Base-by-base conservation (phyloP, 2,329 filamentous ascomycete species). In the Talaromyces amestolkiae region DNA sequence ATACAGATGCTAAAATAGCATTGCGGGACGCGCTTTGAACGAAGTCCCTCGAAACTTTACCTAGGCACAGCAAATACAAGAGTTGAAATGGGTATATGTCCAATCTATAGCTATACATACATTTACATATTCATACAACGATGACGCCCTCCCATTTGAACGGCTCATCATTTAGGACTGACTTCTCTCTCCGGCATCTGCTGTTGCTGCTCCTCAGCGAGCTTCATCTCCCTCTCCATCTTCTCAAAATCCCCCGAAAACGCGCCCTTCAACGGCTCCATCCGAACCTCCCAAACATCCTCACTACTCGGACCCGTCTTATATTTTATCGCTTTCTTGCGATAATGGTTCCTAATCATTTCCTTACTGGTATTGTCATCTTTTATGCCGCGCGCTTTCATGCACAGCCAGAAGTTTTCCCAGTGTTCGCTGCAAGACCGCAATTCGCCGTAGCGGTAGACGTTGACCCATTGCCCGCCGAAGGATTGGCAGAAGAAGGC, bases 371-470 rank as follows among this genome's bases (percentile, higher is more conserved):
- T 80, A 51, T 83, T 79, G 27, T 86, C 84, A 0, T 83, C 77
- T 0, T 33, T 56, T 9, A 43, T 45, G 73, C 85, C 84, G 72
- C 90, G 88, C 43, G 88, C 89, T 69, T 91, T 89, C 93, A 98
- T 97, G 83, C 95, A 99, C 81, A 97, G 94, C 91, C 93, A 96
- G 79, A 97, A 98, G 78, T 97, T 91, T 67, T 89, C 86, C 93
- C 94, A 97, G 68, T 93, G 89, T 70, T 96, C 90, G 68, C 84
- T 87, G 83, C 95, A 99, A 3, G 86, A 84, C 53, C 89, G 87
- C 73, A 96, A 81, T 49, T 83, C 81, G 68, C 95, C 95, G 75
- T 92, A 89, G 45, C 95, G 90, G 83, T 98, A 99, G 43, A 98
- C 86, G 73, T 92, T 88, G 73, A 91, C 93, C 83, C 93, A 97